Base-by-base conservation (phyloP, 345 rosid species). In the Ceriops zippeliana region DNA sequence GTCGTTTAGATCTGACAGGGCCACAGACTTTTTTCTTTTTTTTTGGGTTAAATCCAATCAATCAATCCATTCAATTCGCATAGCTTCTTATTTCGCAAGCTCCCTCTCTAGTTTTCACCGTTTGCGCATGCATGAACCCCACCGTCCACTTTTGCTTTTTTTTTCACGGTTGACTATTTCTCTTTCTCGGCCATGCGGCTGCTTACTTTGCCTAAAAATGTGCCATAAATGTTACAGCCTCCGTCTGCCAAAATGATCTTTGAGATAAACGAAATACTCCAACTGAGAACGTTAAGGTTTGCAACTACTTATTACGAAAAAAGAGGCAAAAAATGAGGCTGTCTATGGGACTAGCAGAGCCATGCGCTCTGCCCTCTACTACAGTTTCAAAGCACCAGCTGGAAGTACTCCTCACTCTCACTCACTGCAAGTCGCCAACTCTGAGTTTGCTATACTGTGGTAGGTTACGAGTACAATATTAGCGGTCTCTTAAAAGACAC, bases 61-160 rank as follows among this genome's bases (percentile, higher is more conserved):
- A 24, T 24, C 26, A 0, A 24, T 24, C 1, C 26, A 24, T 24
- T 24, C 26, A 24, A 42, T 13, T 15, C 5, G 5, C 16, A 1
- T 11, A 1, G 16, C 16, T 2, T 11, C 0, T 11, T 6, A 10
- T 11, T 2, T 2, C 37, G 0, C 5, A 3, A 42, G 17, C 11
- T 42, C 1, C 49, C 49, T 42, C 49, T 10, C 15, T 2, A 3
- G 10, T 38, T 38, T 38, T 0, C 47, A 38, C 15, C 2, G 47
- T 10, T n/a, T n/a, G 17, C 15, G 58, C 34, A 7, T 34, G 7
- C 51, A 52, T 52, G 37, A 59, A 21, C 46, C 74, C 56, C 74
- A 42, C 74, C 74, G 68, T 70, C 74, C 74, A 70, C 62, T 52
- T 37, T 51, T 42, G 13, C 13, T 4, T 31, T n/a, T 10, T 24